These are phyloP conservation scores for Nakataea oryzae DNA, from an alignment of 2,329 filamentous ascomycete genomes.

Conservation along the genomic window DNA sequence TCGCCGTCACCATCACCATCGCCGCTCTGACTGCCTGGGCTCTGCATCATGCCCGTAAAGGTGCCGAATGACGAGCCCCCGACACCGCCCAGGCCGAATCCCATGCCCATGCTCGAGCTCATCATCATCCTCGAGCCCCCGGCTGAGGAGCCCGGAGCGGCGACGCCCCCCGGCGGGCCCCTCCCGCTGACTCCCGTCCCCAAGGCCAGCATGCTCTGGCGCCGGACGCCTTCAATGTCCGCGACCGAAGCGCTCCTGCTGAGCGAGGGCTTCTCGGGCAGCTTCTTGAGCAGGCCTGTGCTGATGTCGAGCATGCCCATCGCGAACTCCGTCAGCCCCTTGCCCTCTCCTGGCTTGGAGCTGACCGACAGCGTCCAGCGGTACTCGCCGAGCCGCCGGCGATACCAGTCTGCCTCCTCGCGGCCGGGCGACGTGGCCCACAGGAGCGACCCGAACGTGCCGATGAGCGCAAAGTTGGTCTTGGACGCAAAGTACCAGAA, in stretches of 20 bases:
- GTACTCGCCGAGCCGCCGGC: slow-evolving; percentile 75
- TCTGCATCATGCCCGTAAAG: slow-evolving; percentile 44
- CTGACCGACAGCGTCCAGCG: slow-evolving; percentile 88
- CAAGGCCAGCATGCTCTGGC: slow-evolving; percentile 11
- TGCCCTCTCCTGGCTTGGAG: slow-evolving; percentile 54
- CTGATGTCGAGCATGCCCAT: slow-evolving; percentile 69
- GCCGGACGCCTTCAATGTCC: slow-evolving; percentile 27
- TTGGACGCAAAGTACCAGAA: slow-evolving; percentile 91
- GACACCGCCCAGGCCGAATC: slow-evolving; percentile 8
- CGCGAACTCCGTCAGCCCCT: slow-evolving; percentile 55
- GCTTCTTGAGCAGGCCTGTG: slow-evolving; percentile 55
- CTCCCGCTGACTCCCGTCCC: slow-evolving; percentile 5
- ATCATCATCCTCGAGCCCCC: slow-evolving; percentile 4
- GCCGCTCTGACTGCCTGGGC: slow-evolving; percentile 34
- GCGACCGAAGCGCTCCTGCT: slow-evolving; percentile 41
- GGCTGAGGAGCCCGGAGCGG: slow-evolving; percentile 4
- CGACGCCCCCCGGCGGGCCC: slow-evolving; percentile 12
- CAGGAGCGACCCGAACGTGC: slow-evolving; percentile 82
- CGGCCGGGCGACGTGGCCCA: slow-evolving; percentile 80
- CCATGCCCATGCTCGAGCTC: slow-evolving; percentile 22
- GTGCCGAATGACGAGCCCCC: slow-evolving; percentile 48
- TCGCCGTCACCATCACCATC: not conserved
- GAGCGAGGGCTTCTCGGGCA: slow-evolving; percentile 61
- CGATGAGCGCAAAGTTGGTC: slow-evolving; percentile 88
- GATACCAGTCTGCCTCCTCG: slow-evolving; percentile 91